These are phyloP conservation scores for Venturia effusa DNA, from an alignment of 2,329 filamentous ascomycete genomes.

Conservation along the genomic window DNA sequence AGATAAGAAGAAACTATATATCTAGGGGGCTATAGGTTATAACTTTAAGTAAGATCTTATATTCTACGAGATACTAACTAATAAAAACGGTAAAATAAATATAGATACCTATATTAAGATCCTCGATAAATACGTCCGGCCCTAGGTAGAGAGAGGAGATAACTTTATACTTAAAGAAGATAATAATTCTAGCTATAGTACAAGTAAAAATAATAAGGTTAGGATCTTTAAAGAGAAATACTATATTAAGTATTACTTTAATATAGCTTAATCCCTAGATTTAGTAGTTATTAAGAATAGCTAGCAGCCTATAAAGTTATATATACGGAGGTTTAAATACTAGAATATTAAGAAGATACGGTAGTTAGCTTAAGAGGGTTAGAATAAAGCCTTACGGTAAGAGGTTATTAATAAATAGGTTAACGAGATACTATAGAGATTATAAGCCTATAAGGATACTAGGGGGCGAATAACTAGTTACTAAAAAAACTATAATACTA, in stretches of 20 bases:
- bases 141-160: slow-evolving; percentile 9
- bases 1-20: too few species aligned
- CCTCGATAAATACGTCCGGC: slow-evolving; percentile 6
- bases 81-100: slow-evolving; percentile 9
- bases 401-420: too few species aligned
- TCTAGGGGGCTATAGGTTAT: slow-evolving; percentile 10
- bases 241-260: too few species aligned
- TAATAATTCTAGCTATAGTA: slow-evolving; percentile 8
- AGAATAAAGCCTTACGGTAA: too few species aligned
- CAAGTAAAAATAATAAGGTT: slow-evolving; percentile 1
- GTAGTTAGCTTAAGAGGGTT: too few species aligned
- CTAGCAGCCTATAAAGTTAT: slow-evolving; percentile 9
- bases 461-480: too few species aligned
- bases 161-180: slow-evolving; percentile 12
- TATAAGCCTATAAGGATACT: too few species aligned
- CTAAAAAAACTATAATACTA: too few species aligned
- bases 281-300: slow-evolving; percentile 11
- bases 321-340: slow-evolving; percentile 5
- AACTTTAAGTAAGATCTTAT: slow-evolving; percentile 11
- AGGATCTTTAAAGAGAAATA: too few species aligned
- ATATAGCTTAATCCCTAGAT: too few species aligned
- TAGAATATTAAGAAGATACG: too few species aligned
- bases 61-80: slow-evolving; percentile 9
- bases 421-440: too few species aligned
- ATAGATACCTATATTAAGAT: slow-evolving; percentile 10